These are phyloP conservation scores for Eutrema japonicum DNA, from an alignment of 345 rosid genomes.

Conservation along the genomic window DNA sequence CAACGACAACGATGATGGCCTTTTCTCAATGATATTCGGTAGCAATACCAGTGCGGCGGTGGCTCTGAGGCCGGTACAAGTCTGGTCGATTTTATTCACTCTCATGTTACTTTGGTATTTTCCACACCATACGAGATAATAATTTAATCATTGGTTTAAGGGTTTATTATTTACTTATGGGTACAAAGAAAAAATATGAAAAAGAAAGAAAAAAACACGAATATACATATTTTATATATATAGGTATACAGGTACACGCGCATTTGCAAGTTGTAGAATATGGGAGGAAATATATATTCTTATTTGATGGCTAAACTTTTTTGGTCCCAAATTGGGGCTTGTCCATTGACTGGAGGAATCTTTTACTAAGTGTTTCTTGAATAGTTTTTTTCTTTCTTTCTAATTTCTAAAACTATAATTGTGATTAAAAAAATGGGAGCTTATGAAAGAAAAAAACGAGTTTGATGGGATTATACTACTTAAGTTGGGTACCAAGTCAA, in stretches of 20 bases:
- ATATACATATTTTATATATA: conserved; percentile 18
- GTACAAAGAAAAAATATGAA: neutral
- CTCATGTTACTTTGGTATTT: conserved; percentile 38
- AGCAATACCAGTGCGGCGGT: conserved; percentile 47
- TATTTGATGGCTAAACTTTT: conserved; percentile 35
- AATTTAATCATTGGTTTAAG: conserved; percentile 40
- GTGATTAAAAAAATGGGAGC: neutral
- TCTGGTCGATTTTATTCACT: conserved; percentile 26
- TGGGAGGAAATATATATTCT: conserved; percentile 29
- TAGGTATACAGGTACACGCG: neutral
- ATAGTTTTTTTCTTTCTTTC: neutral
- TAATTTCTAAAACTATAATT: neutral
- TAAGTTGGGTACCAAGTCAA: conserved; percentile 29
- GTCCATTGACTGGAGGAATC: conserved; percentile 31
- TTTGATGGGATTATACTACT: conserved; percentile 15
- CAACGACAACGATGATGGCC: conserved; percentile 46
- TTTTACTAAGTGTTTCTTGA: neutral
- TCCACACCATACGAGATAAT: conserved; percentile 51
- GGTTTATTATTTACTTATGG: conserved; percentile 11
- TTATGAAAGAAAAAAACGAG: neutral
- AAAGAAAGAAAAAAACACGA: neutral
- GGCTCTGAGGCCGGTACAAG: conserved; percentile 38
- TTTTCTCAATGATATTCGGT: conserved; percentile 77
- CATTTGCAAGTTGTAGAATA: conserved; percentile 40
- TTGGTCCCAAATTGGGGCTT: conserved; percentile 25